These are phyloP conservation scores for Salix udensis DNA, from an alignment of 345 rosid species.

Conservation along the genomic window DNA sequence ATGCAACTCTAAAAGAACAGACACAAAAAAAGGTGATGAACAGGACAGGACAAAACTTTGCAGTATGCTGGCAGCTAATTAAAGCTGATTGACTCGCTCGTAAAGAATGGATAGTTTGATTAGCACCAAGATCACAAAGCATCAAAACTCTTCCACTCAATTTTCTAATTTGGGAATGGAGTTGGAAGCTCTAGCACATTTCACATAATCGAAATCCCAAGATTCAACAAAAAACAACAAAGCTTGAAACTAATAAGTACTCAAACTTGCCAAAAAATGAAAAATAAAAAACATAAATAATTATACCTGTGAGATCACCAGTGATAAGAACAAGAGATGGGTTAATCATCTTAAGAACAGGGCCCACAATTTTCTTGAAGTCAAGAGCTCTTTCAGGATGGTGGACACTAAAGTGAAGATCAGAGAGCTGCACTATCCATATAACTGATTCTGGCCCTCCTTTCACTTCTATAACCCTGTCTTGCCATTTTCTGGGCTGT, in stretches of 20 bases:
- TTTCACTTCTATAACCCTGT: constrained; percentile 49
- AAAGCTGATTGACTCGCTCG: neutral
- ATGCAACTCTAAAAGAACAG: neutral
- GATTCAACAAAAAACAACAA: neutral
- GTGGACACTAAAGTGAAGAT: constrained; percentile 97
- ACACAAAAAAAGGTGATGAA: neutral
- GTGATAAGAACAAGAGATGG: constrained; percentile 87
- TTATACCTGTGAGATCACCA: constrained; percentile 89
- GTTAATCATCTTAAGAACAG: constrained; percentile 67
- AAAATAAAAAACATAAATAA: neutral
- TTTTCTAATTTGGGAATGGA: neutral
- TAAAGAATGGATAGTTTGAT: neutral
- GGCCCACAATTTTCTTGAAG: constrained; percentile 52
- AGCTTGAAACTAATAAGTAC: neutral
- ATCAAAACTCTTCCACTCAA: constrained; percentile 1
- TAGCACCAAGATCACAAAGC: neutral
- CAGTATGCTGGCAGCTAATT: neutral
- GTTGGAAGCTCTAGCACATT: neutral
- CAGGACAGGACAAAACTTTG: neutral
- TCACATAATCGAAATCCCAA: neutral
- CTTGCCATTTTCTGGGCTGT: constrained; percentile 5
- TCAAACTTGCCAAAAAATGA: neutral
- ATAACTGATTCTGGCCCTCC: constrained; percentile 65
- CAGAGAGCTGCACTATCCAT: constrained; percentile 95
- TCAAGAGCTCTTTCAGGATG: constrained; percentile 77